Conservation (phyloP, 169 alveolate species). For the Ichthyophthirius multifiliis region DNA sequence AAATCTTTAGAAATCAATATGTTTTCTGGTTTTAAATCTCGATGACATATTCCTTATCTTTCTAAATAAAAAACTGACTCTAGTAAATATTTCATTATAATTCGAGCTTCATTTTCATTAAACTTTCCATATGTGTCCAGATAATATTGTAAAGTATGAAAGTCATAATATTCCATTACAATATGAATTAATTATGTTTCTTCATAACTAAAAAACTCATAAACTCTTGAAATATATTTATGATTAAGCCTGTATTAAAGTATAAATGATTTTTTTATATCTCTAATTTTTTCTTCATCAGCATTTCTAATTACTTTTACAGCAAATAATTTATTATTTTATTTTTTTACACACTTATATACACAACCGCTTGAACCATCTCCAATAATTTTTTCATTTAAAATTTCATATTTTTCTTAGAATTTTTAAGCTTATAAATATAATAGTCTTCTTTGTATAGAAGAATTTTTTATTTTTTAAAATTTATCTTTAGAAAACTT, state of each 20-base stretch:
- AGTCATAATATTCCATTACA: constrained; percentile 7
- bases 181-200: constrained; percentile 6
- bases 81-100: constrained; percentile 35
- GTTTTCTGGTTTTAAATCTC: constrained; percentile 82
- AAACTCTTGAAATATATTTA: constrained; percentile 8
- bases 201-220: not conserved
- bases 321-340: constrained; percentile 19
- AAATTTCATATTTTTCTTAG: not conserved
- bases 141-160: not conserved
- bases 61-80: constrained; percentile 56
- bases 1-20: constrained; percentile 38
- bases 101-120: constrained; percentile 3
- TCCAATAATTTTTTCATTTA: constrained; percentile 1
- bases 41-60: constrained; percentile 57
- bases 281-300: constrained; percentile 29
- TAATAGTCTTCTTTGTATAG: too few relatives aligned
- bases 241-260: constrained; percentile 8
- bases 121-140: not conserved
- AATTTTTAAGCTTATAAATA: too few relatives aligned
- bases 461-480: too few relatives aligned
- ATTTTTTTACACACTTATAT: not conserved
- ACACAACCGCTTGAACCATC: constrained; percentile 27
- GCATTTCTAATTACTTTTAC: constrained; percentile 23
- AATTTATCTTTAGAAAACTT: too few relatives aligned
- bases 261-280: constrained; percentile 12